Evolutionary conservation across 129 eudicot genomes (phyloP).

Genomic region (Tagetes erecta): DNA sequence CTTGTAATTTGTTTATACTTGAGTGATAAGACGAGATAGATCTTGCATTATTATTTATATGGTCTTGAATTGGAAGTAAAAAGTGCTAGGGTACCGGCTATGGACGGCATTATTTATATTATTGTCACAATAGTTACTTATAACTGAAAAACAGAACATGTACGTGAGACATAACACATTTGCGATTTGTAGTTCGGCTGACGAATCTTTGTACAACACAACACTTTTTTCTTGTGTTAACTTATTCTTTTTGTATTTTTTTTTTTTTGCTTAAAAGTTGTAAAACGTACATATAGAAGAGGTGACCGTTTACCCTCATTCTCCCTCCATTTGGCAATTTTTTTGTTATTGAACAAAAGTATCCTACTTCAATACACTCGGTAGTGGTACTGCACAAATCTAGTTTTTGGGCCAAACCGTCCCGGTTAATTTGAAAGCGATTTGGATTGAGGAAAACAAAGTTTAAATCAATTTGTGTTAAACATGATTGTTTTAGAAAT

Average conservation of each 20-base stretch:
- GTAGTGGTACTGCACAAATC: too few relatives aligned
- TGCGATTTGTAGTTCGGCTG: slow-evolving; percentile 17
- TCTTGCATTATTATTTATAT: slow-evolving; percentile 11
- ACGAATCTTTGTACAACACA: slow-evolving; percentile 16
- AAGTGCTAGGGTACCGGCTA: slow-evolving; percentile 19
- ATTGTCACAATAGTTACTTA: background rate
- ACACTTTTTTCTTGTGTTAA: background rate
- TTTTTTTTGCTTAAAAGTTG: background rate
- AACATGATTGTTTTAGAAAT: too few relatives aligned
- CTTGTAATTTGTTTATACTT: background rate
- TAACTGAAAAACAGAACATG: background rate
- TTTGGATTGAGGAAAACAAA: too few relatives aligned
- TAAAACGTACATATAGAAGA: background rate
- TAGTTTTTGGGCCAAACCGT: too few relatives aligned
- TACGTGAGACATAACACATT: too few relatives aligned
- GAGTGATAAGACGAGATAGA: background rate
- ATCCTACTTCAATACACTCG: too few relatives aligned
- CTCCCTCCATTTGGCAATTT: background rate
- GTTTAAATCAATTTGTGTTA: too few relatives aligned
- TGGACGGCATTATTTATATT: slow-evolving; percentile 18
- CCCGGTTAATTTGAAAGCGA: too few relatives aligned
- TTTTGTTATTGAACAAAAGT: background rate
- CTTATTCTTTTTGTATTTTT: background rate
- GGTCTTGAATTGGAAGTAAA: slow-evolving; percentile 15
- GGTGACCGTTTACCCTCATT: background rate